phyloP scores from a whole-genome alignment of 805 yeast genomes.

The Tetrapisispora fleetii region DNA sequence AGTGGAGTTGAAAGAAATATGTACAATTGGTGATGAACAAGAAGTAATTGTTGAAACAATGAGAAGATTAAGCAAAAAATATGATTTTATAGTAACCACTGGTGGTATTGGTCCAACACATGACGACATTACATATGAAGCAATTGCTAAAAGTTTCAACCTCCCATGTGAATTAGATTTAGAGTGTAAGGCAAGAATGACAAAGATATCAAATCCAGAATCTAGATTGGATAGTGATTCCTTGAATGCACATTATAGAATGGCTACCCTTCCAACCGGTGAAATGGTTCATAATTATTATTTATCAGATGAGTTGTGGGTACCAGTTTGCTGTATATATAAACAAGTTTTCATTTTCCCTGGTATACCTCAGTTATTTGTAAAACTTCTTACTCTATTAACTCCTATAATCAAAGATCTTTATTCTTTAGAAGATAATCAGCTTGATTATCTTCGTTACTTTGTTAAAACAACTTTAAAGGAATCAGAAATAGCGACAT shows the following conservation, averaged over 20 bases:
- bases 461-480: constrained; percentile 51
- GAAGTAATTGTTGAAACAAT: constrained; percentile 51
- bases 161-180: constrained; percentile 43
- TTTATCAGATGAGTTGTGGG: constrained; percentile 57
- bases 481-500: constrained; percentile 66
- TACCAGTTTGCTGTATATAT: constrained; percentile 67
- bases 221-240: constrained; percentile 34
- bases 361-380: constrained; percentile 73
- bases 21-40: constrained; percentile 71
- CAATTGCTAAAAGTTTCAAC: constrained; percentile 56
- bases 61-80: constrained; percentile 34
- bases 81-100: constrained; percentile 58
- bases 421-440: constrained; percentile 29
- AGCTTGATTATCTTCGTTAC: constrained; percentile 33
- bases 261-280: constrained; percentile 69
- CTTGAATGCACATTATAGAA: constrained; percentile 51
- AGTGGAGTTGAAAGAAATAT: constrained; percentile 53
- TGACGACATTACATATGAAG: constrained; percentile 77
- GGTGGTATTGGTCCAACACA: constrained; percentile 79
- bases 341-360: constrained; percentile 64
- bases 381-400: constrained; percentile 39
- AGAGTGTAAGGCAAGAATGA: constrained; percentile 55
- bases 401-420: constrained; percentile 31
- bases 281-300: constrained; percentile 38
- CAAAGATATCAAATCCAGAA: constrained; percentile 33